phyloP scores from a whole-genome alignment of 139 green algal genomes.

The Chlorella sp. region DNA sequence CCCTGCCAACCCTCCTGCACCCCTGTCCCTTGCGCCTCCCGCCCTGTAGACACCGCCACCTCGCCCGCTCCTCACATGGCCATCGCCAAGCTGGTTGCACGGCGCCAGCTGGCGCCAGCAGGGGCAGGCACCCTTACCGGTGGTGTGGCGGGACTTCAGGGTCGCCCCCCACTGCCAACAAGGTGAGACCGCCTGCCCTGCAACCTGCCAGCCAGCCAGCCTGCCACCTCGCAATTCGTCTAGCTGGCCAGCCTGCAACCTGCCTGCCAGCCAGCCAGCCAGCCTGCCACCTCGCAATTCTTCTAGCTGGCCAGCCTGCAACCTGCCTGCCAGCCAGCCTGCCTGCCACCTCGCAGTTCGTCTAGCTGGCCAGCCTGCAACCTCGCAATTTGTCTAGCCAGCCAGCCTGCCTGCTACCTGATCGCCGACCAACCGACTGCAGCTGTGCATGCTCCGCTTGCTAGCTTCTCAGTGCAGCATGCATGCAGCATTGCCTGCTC shows the following conservation, averaged over 20 bases:
- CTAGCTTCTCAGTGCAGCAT: background rate
- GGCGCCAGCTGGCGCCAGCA: background rate
- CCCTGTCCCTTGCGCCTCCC: background rate
- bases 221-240: no score
- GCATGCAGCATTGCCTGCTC: background rate
- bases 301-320: no score
- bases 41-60: constrained; percentile 44
- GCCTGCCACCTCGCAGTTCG: no score
- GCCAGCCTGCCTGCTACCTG: background rate
- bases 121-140: constrained; percentile 10
- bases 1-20: background rate
- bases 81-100: constrained; percentile 3
- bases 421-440: background rate
- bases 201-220: background rate
- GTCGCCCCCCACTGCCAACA: background rate
- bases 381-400: no score
- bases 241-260: no score
- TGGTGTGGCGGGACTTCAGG: background rate
- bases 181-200: background rate
- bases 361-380: no score
- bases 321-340: no score
- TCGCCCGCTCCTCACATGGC: constrained; percentile 29
- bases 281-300: no score
- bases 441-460: background rate
- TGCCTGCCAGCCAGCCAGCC: no score